Percentiles rank a stretch among this genome's conserved stretches.
Conservation (phyloP, 2,329 filamentous ascomycete genomes). For the Mycocentrospora acerina region DNA sequence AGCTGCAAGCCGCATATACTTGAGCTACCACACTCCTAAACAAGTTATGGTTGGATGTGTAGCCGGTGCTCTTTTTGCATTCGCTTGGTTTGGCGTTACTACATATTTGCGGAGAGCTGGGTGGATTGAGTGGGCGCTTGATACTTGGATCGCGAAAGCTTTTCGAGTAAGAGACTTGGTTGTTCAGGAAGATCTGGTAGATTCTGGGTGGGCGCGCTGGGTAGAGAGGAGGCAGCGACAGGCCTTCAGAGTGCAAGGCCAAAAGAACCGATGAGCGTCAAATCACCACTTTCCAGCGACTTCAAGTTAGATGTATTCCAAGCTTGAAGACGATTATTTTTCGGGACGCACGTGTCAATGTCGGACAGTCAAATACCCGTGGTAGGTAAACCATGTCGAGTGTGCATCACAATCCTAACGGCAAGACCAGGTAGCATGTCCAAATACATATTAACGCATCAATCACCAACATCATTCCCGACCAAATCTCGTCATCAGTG, state of each 20-base stretch:
- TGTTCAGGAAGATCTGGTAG: conserved; percentile 81
- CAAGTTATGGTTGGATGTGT: conserved; percentile 81
- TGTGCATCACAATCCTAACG: no score
- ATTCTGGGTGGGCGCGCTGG: conserved; percentile 95
- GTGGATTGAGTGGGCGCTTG: conserved; percentile 70
- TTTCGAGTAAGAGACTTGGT: conserved; percentile 81
- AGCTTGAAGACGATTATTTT: no score
- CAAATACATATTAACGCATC: no score
- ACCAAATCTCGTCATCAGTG: no score
- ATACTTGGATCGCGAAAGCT: conserved; percentile 63
- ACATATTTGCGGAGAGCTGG: conserved; percentile 66
- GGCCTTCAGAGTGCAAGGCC: conserved; percentile 22
- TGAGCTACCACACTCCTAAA: conserved; percentile 86
- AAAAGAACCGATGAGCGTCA: conserved; percentile 24
- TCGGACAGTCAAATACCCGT: no score
- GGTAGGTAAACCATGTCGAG: no score
- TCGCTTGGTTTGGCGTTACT: conserved; percentile 78
- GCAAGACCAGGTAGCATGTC: no score
- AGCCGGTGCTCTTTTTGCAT: conserved; percentile 70
- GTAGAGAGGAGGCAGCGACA: conserved; percentile 53
- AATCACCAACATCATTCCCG: no score
- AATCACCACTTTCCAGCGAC: not conserved
- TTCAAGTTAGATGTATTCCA: no score
- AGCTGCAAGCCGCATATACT: conserved; percentile 80
- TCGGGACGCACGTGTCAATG: no score